Percentiles rank a stretch among this genome's conserved stretches.
phyloP scores from a whole-genome alignment of 2,329 filamentous ascomycete genomes.

The Dryadomyces sulphureus region DNA sequence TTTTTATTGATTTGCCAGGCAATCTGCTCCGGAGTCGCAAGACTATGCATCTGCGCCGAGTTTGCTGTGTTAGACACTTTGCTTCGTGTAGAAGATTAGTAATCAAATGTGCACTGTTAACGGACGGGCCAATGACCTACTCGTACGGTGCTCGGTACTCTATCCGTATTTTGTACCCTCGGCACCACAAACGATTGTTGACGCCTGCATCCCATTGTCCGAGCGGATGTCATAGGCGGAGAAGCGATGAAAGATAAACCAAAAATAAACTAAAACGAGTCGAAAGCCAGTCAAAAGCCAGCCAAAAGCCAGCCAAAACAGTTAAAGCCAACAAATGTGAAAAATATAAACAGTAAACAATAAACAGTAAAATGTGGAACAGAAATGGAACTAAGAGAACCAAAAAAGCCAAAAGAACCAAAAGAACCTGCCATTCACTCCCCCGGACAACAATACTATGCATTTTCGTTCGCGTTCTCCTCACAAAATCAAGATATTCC shows the following conservation, averaged over 20 bases:
- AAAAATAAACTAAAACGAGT: no score
- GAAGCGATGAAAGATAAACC: no score
- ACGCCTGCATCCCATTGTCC: no score
- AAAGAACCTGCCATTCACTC: no score
- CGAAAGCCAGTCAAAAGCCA: no score
- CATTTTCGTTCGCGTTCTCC: neutral
- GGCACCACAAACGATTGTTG: no score
- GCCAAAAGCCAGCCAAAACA: neutral
- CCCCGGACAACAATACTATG: no score
- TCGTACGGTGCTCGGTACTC: neutral
- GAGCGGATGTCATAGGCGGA: no score
- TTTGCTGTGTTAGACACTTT: neutral
- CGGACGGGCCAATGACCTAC: no score
- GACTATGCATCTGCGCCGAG: neutral
- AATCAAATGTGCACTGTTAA: neutral
- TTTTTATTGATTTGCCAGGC: neutral
- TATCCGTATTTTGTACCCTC: neutral
- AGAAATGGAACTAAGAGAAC: neutral
- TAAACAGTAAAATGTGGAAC: neutral
- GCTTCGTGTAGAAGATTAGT: neutral
- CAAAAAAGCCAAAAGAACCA: neutral
- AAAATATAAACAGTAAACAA: slow-evolving; percentile 1
- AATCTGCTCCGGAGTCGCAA: no score
- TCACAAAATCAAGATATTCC: neutral
- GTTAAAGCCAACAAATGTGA: neutral